Evolutionary conservation across 2,329 filamentous ascomycete genomes (phyloP), one percentile per base, ranked within the genome.

Genomic region (Parasarocladium wereldwijsianum): DNA sequence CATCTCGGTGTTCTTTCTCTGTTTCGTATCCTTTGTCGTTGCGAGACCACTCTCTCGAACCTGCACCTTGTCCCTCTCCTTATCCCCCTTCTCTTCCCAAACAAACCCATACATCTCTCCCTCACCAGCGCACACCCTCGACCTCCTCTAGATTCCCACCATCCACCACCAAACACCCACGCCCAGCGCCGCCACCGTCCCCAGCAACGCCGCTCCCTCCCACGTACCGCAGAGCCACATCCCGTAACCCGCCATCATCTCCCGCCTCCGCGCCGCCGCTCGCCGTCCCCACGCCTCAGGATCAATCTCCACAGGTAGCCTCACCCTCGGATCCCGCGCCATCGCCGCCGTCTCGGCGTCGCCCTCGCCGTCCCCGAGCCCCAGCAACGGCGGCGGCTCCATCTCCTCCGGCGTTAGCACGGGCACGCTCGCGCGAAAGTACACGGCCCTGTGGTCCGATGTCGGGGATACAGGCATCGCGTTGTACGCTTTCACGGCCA

Each of bases 391-490:
- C 10, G 53, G 44, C 3, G 58, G 54, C 4, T 42, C 36, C 21
- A 70, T 49, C 24, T 55, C 51, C 8, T 48, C 44, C 3, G 51
- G 50, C 8, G 50, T 42, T 27, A 71, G 40, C 5, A 83, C 55
- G 2, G 82, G 77, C 11, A 94, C 64, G 0, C 60, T 58, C 6
- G 76, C 61, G 4, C 78, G 70, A 15, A 93, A 60, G 27, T 73
- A 80, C 3, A 96, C 90, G 6, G 85, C 69, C 17, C 83, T 72
- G 54, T 98, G 90, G 49, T 98, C 90, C 32, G 82, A 90, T 7
- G 76, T 81, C n/a, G 70, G 63, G 36, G 92, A 69, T 2, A 92
- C 57, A 2, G 86, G 83, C 17, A 96, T 60, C 11, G 80, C 71
- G 11, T 73, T 64, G 51, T 96, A 96, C 15, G 72, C 60, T 15